Conservation (phyloP, 2,329 filamentous ascomycete species). For the Septoria linicola region DNA sequence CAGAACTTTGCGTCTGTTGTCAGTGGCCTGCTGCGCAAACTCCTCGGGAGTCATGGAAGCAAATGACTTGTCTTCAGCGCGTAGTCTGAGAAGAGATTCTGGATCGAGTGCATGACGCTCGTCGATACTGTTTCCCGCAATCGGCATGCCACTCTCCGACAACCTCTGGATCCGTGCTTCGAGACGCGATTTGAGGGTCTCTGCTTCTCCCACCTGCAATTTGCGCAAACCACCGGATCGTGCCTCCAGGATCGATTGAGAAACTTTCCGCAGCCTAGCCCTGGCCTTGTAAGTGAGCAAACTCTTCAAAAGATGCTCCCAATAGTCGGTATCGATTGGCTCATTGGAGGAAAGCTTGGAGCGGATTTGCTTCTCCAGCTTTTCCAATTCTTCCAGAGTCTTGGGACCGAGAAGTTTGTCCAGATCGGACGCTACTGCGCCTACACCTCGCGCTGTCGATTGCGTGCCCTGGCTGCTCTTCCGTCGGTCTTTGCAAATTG, state of each 20-base stretch:
- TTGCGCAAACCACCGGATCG: constrained; percentile 65
- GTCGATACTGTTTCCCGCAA: constrained; percentile 3
- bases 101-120: constrained; percentile 54
- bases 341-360: constrained; percentile 84
- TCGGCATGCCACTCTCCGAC: neutral
- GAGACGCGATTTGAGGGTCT: constrained; percentile 54
- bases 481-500: constrained; percentile 76
- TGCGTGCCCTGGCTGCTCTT: constrained; percentile 59
- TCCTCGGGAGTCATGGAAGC: constrained; percentile 58
- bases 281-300: constrained; percentile 89
- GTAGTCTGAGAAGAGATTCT: constrained; percentile 64
- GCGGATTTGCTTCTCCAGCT: constrained; percentile 81
- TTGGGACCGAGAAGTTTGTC: constrained; percentile 85
- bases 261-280: constrained; percentile 76
- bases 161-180: constrained; percentile 38
- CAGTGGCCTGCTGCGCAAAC: constrained; percentile 59
- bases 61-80: constrained; percentile 61
- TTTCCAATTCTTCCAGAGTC: constrained; percentile 79
- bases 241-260: constrained; percentile 69
- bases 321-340: constrained; percentile 94
- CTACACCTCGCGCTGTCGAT: constrained; percentile 69
- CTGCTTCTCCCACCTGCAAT: constrained; percentile 67
- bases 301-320: constrained; percentile 86
- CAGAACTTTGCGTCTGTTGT: constrained; percentile 60
- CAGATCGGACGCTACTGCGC: constrained; percentile 81